Conservation (phyloP, 306 rosid genomes). For the Canavalia gladiata region DNA sequence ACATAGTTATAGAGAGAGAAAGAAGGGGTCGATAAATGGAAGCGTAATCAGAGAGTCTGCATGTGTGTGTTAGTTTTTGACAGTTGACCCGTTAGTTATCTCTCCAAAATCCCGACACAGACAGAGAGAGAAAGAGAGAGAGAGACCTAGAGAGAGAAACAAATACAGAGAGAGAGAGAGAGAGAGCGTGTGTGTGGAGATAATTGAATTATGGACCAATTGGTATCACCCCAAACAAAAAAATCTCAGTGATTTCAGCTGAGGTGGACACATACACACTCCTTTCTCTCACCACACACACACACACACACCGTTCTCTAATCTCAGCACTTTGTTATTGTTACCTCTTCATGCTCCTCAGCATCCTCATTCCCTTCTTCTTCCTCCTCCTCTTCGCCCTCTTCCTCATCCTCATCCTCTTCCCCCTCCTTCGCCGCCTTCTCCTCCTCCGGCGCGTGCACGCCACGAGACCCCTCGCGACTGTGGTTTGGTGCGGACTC, state of each 20-base stretch:
- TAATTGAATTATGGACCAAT: conserved; percentile 70
- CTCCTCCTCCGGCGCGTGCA: conserved; percentile 56
- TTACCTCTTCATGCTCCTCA: conserved; percentile 69
- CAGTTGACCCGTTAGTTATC: conserved; percentile 82
- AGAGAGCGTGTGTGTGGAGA: conserved; percentile 49
- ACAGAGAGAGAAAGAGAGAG: conserved; percentile 55
- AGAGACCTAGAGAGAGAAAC: conserved; percentile 57
- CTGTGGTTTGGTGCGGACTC: conserved; percentile 41
- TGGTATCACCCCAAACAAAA: conserved; percentile 40
- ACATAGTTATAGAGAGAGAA: conserved; percentile 56
- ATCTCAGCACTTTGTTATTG: not conserved
- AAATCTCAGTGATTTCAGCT: conserved; percentile 62
- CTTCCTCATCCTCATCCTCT: conserved; percentile 50
- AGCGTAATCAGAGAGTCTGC: conserved; percentile 72
- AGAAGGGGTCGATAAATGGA: conserved; percentile 42
- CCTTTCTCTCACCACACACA: conserved; percentile 26
- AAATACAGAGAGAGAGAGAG: conserved; percentile 35
- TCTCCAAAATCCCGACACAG: conserved; percentile 75
- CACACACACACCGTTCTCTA: not conserved
- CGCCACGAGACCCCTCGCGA: conserved; percentile 57
- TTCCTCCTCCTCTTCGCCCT: conserved; percentile 30
- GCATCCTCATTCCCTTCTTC: conserved; percentile 51
- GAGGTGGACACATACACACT: conserved; percentile 61
- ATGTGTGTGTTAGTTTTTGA: conserved; percentile 67
- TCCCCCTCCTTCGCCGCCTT: conserved; percentile 52